These are phyloP conservation scores for Fraxinus anomala DNA, from an alignment of 257 asterid species.

Conservation along the genomic window DNA sequence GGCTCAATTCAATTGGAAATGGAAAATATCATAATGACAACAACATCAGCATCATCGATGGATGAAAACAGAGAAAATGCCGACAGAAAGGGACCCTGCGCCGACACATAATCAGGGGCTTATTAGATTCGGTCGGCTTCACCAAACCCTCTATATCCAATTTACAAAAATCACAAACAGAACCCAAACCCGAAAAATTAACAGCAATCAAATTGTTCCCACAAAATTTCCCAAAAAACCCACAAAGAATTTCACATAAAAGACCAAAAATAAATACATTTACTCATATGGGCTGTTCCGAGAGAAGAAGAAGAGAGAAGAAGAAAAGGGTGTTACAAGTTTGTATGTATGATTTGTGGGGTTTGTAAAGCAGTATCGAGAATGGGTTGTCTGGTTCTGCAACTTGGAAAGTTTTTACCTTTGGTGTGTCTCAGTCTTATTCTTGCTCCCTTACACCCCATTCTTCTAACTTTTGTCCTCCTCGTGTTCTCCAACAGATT, in stretches of 20 bases:
- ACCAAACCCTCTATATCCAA: constrained; percentile 27
- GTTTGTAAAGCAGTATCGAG: constrained; percentile 46
- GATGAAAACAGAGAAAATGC: constrained; percentile 40
- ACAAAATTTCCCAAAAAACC: neutral
- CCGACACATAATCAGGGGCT: constrained; percentile 45
- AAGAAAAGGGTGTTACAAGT: constrained; percentile 11
- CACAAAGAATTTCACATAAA: constrained; percentile 1
- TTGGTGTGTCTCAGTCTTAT: constrained; percentile 14
- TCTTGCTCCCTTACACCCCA: neutral
- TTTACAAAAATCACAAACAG: constrained; percentile 28
- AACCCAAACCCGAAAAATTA: neutral
- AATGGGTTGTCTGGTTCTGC: constrained; percentile 49
- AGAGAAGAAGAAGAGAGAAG: constrained; percentile 22
- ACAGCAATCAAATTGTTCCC: neutral
- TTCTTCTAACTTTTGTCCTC: neutral
- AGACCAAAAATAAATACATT: neutral
- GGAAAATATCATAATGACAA: constrained; percentile 16
- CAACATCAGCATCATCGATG: constrained; percentile 25
- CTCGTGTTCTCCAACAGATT: neutral
- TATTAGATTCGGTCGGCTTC: neutral
- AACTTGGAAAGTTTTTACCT: constrained; percentile 33
- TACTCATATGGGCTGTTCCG: neutral
- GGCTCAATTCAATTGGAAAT: neutral
- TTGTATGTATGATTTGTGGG: constrained; percentile 30
- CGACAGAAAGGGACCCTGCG: constrained; percentile 64